phyloP scores from a whole-genome alignment of 805 yeast genomes.

The Metschnikowia cerradonensis region DNA sequence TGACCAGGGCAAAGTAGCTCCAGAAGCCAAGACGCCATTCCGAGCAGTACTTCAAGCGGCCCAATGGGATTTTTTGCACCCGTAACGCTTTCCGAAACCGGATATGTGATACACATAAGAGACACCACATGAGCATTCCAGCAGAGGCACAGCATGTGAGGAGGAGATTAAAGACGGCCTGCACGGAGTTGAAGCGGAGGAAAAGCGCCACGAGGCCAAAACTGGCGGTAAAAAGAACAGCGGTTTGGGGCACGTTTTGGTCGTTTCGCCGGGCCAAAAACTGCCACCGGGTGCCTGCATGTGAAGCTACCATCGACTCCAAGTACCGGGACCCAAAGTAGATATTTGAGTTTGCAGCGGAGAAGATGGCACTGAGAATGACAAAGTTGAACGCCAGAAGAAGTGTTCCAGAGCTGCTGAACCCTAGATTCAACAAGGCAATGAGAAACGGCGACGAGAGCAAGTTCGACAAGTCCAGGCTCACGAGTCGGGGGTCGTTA shows the following conservation, averaged over 20 bases:
- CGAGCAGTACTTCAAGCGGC: constrained; percentile 5
- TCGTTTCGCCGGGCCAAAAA: constrained; percentile 9
- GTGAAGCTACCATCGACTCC: constrained; percentile 15
- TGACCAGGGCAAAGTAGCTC: constrained; percentile 17
- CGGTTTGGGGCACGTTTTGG: constrained; percentile 16
- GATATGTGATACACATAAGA: constrained; percentile 18
- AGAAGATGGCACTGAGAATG: constrained; percentile 20
- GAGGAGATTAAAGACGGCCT: constrained; percentile 16
- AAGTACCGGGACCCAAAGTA: constrained; percentile 26
- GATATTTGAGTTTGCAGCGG: constrained; percentile 28
- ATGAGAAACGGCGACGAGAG: constrained; percentile 24
- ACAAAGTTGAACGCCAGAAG: constrained; percentile 19
- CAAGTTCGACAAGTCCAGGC: constrained; percentile 10
- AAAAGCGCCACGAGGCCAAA: constrained; percentile 21
- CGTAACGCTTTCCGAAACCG: constrained; percentile 14
- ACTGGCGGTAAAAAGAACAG: constrained; percentile 19
- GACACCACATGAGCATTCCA: constrained; percentile 28
- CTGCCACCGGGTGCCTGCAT: constrained; percentile 1
- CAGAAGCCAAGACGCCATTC: constrained; percentile 9
- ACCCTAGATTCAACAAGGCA: constrained; percentile 18
- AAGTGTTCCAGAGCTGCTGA: constrained; percentile 9
- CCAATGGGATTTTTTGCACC: constrained; percentile 7
- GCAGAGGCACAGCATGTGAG: constrained; percentile 24
- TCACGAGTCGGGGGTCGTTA: constrained; percentile 9
- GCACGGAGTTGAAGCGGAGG: constrained; percentile 17